These are phyloP conservation scores for Coffea eugenioides DNA, from an alignment of 257 asterid species.

Conservation along the genomic window DNA sequence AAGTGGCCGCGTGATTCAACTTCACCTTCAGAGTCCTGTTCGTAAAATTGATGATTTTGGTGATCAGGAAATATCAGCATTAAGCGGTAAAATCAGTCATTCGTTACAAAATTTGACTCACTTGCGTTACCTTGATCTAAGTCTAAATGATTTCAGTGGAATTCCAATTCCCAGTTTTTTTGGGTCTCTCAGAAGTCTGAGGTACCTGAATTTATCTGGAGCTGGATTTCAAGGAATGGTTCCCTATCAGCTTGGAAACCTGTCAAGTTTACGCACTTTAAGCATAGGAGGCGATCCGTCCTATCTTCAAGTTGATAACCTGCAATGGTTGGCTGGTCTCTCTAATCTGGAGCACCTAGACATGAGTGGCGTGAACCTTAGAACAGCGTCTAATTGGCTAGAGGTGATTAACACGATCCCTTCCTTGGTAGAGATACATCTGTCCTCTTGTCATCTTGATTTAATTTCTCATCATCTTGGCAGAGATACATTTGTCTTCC, in stretches of 20 bases:
- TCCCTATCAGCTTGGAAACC: constrained; percentile 23
- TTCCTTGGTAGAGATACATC: constrained; percentile 14
- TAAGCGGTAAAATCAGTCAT: constrained; percentile 13
- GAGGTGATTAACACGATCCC: constrained; percentile 22
- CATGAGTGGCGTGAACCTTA: constrained; percentile 16
- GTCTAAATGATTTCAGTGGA: constrained; percentile 11
- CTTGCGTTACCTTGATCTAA: constrained; percentile 26
- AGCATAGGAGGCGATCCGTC: background rate
- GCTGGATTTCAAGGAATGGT: constrained; percentile 23
- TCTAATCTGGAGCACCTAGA: constrained; percentile 17
- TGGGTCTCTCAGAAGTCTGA: constrained; percentile 11
- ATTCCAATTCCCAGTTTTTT: constrained; percentile 19
- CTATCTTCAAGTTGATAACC: background rate
- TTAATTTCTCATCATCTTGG: too few species aligned
- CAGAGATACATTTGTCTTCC: too few species aligned
- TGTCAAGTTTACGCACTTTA: constrained; percentile 17
- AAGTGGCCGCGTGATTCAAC: constrained; percentile 21
- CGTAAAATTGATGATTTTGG: too few species aligned
- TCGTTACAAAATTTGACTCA: constrained; percentile 22
- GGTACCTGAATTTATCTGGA: constrained; percentile 13
- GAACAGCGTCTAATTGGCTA: constrained; percentile 19
- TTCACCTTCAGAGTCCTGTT: constrained; percentile 13
- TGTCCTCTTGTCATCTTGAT: background rate
- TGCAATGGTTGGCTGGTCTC: constrained; percentile 28
- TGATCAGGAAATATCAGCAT: too few species aligned